Conservation (phyloP, 1,139 yeast genomes). For the Zygosaccharomyces sapae region DNA sequence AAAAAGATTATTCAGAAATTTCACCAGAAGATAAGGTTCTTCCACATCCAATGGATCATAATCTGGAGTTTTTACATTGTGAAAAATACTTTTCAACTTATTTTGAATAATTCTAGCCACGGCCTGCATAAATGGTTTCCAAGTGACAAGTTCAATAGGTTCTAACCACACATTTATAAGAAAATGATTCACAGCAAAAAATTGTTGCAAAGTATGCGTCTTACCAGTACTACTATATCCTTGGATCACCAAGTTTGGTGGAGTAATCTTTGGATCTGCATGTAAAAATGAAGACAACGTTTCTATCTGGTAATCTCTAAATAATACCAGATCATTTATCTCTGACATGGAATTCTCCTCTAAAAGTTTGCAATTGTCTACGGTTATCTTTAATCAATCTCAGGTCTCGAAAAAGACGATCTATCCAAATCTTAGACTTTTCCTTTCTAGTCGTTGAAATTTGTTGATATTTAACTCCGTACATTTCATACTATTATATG, state of each 20-base stretch:
- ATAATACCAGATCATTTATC: conserved; percentile 14
- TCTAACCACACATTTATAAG: conserved; percentile 23
- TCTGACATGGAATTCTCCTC: conserved; percentile 7
- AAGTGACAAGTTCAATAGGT: conserved; percentile 31
- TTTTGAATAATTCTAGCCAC: conserved; percentile 27
- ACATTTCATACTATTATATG: not conserved
- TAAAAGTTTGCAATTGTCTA: not conserved
- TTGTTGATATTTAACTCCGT: not conserved
- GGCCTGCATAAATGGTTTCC: conserved; percentile 34
- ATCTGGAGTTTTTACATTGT: conserved; percentile 14
- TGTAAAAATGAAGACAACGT: conserved; percentile 24
- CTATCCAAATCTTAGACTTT: not conserved
- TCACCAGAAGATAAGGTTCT: conserved; percentile 30
- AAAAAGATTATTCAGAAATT: conserved; percentile 23
- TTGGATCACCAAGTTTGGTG: conserved; percentile 28
- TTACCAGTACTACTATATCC: conserved; percentile 35
- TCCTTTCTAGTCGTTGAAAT: not conserved
- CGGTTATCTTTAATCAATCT: not conserved
- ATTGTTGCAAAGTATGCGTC: conserved; percentile 22
- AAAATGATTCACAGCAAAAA: conserved; percentile 19
- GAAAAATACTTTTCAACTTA: conserved; percentile 18
- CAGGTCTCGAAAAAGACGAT: not conserved
- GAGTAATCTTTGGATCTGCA: conserved; percentile 22
- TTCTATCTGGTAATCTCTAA: conserved; percentile 28
- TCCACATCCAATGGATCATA: conserved; percentile 34